Evolutionary conservation across 2,329 filamentous ascomycete genomes (phyloP).

Genomic region (Colletotrichum theobromicola): DNA sequence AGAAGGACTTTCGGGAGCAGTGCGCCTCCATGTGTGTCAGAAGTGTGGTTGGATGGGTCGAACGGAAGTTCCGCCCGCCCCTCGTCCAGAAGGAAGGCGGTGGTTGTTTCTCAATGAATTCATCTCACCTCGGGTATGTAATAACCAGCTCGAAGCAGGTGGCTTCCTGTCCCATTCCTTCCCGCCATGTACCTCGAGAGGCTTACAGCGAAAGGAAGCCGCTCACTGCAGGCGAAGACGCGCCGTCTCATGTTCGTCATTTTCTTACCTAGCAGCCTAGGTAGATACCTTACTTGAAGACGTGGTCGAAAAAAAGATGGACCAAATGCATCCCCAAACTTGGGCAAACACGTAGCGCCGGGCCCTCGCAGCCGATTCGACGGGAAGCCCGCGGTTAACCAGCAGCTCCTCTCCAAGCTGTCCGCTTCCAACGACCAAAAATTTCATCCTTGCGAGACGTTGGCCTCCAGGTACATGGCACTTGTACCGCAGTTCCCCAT

Average conservation of each 20-base stretch:
- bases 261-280: too few species aligned
- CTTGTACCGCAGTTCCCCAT: background rate
- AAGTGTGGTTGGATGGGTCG: constrained; percentile 12
- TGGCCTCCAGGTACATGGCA: too few species aligned
- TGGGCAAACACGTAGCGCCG: background rate
- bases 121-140: constrained; percentile 17
- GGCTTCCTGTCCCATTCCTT: background rate
- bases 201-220: background rate
- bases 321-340: background rate
- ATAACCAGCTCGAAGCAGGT: background rate
- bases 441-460: constrained; percentile 4
- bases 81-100: background rate
- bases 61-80: constrained; percentile 14
- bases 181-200: background rate
- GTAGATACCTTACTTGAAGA: too few species aligned
- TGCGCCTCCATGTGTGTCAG: background rate
- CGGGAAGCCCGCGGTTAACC: background rate
- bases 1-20: background rate
- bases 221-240: background rate
- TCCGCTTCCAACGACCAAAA: background rate
- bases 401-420: background rate
- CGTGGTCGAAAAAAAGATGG: background rate
- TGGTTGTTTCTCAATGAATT: background rate
- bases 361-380: background rate
- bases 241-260: background rate